Evolutionary conservation across 306 rosid genomes (phyloP).

Genomic region (Fagus sylvatica): DNA sequence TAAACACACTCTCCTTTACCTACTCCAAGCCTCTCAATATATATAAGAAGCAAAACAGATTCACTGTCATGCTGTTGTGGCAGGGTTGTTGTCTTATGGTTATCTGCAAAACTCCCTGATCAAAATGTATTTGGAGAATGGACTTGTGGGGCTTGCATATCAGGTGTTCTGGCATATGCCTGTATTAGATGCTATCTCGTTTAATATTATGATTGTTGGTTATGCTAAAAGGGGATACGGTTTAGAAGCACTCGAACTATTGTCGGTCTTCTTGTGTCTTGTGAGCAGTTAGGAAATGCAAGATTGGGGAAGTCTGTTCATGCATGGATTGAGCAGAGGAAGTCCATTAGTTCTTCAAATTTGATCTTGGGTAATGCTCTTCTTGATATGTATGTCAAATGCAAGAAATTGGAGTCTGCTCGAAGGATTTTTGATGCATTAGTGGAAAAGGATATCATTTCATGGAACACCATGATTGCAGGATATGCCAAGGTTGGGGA

Average conservation of each 20-base stretch:
- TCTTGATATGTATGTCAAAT: conserved; percentile 57
- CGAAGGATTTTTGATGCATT: conserved; percentile 29
- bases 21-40: conserved; percentile 37
- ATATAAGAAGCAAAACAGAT: conserved; percentile 42
- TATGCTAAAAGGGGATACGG: conserved; percentile 41
- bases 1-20: conserved; percentile 44
- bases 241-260: conserved; percentile 37
- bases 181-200: conserved; percentile 37
- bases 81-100: conserved; percentile 41
- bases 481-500: conserved; percentile 54
- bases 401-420: conserved; percentile 40
- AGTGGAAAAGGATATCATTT: conserved; percentile 44
- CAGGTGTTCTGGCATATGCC: conserved; percentile 35
- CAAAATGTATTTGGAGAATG: conserved; percentile 41
- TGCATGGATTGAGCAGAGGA: conserved; percentile 52
- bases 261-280: conserved; percentile 49
- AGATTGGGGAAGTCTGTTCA: conserved; percentile 59
- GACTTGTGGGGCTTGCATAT: conserved; percentile 34
- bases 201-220: conserved; percentile 49
- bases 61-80: conserved; percentile 50
- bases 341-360: conserved; percentile 37
- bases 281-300: conserved; percentile 38
- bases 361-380: conserved; percentile 57
- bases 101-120: conserved; percentile 47
- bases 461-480: conserved; percentile 56